Conservation (phyloP, 192 early-diverging fungal species). For the Gamsiella multidivaricata region DNA sequence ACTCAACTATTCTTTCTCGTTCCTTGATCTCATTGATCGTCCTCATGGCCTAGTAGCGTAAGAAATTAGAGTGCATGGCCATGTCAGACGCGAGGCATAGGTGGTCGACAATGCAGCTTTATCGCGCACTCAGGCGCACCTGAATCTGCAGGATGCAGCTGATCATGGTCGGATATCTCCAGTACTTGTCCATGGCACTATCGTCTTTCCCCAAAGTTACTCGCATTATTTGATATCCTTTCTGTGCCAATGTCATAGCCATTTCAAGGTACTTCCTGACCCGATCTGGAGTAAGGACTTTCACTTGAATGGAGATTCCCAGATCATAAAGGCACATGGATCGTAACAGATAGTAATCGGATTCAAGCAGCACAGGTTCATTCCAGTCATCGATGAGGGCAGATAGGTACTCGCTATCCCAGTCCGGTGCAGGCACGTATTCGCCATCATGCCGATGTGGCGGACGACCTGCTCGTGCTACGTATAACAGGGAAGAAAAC, state of each 20-base stretch:
- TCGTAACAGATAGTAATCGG: conserved; percentile 29
- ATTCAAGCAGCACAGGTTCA: conserved; percentile 17
- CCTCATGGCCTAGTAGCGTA: background rate
- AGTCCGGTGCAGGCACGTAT: conserved; percentile 19
- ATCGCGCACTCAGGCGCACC: background rate
- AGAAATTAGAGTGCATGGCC: no score
- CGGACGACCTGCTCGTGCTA: conserved; percentile 21
- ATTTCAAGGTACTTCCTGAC: conserved; percentile 19
- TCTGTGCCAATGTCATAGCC: conserved; percentile 12
- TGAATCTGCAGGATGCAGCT: conserved; percentile 19
- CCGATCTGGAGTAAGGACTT: conserved; percentile 5
- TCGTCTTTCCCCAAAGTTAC: background rate
- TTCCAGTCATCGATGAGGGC: conserved; percentile 11
- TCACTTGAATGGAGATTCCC: conserved; percentile 11
- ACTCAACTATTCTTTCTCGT: background rate
- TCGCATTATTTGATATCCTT: background rate
- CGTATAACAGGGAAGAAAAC: no score
- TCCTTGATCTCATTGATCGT: conserved; percentile 4
- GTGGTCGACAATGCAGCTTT: background rate
- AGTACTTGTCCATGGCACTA: background rate
- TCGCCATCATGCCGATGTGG: conserved; percentile 26
- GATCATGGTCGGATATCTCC: conserved; percentile 28
- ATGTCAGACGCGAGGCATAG: no score
- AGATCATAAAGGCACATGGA: conserved; percentile 17
- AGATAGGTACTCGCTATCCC: conserved; percentile 16